Base-by-base conservation (phyloP, 2,329 filamentous ascomycete genomes). In the Cercospora sesami region DNA sequence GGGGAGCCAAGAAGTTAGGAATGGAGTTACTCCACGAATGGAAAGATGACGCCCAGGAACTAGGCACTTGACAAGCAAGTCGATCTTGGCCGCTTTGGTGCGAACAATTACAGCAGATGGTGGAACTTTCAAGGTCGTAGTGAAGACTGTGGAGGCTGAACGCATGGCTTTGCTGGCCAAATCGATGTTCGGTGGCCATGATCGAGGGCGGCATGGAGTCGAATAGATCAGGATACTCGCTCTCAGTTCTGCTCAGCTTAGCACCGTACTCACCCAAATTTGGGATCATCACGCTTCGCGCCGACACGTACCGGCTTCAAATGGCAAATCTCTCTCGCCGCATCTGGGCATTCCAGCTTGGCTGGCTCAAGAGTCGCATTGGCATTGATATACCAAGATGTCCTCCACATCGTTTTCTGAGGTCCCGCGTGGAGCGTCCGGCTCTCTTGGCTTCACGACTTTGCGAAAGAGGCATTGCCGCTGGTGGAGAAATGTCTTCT, bases 271-370 rank as follows among this genome's bases (percentile, higher is more conserved):
- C 14, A 9, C 4, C 7, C 5, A 26, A 10, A 7, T 57, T 26
- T 30, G 12, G 16, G 23, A 16, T 10, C 10, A 16, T 23, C 30
- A 30, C 30, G 14, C 55, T 59, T 36, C 55, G 30, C 28, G 55
- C 55, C 55, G 55, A 36, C 16, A 36, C 55, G 55, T n/a, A 21
- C 55, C 55, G 55, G 55, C 55, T 59, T 53, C 48, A 53, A 28
- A 28, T 53, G 12, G 6, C 28, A 39, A 59, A 4, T 59, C 9
- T 7, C n/a, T 3, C 10, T 23, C 55, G n/a, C 12, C 55, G 18
- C 12, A 28, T 33, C 55, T 58, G 55, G 55, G 55, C 55, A 26
- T 58, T 10, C 28, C 55, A 58, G 16, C 28, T 59, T 59, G 55
- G 55, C 55, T 31, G 55, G 28, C 18, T 21, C 18, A 36, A 59